phyloP scores from a whole-genome alignment of 2,329 filamentous ascomycete genomes.

The Neopestalotiopsis sp. region DNA sequence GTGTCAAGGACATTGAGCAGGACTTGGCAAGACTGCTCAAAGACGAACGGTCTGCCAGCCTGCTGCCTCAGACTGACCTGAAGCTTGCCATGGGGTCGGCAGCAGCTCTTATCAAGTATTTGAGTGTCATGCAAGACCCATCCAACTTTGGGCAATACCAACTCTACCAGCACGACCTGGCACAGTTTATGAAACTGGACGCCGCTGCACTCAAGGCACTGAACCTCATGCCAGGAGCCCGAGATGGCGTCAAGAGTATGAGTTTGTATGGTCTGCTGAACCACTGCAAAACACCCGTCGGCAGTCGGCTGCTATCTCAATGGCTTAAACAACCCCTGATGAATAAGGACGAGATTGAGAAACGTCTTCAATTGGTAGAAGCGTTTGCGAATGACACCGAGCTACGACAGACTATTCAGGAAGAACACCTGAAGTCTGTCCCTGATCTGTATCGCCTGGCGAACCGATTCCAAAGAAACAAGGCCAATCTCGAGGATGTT shows the following conservation, averaged over 20 bases:
- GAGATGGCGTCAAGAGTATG: slow-evolving; percentile 97
- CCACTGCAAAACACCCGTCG: slow-evolving; percentile 95
- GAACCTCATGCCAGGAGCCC: slow-evolving; percentile 94
- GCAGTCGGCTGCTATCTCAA: slow-evolving; percentile 87
- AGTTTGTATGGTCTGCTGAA: slow-evolving; percentile 93
- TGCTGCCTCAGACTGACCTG: slow-evolving; percentile 86
- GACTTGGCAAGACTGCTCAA: slow-evolving; percentile 87
- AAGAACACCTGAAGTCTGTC: slow-evolving; percentile 90
- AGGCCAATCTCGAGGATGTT: slow-evolving; percentile 93
- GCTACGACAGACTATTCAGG: slow-evolving; percentile 92
- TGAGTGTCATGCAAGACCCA: slow-evolving; percentile 86
- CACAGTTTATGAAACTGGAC: slow-evolving; percentile 98
- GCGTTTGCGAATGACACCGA: slow-evolving; percentile 94
- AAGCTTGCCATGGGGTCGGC: slow-evolving; percentile 97
- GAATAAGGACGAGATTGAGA: slow-evolving; percentile 87
- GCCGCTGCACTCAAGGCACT: slow-evolving; percentile 91
- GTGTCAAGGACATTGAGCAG: slow-evolving; percentile 91
- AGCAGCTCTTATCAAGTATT: slow-evolving; percentile 91
- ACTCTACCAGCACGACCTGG: slow-evolving; percentile 94
- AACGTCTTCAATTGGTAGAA: slow-evolving; percentile 91
- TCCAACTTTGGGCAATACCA: slow-evolving; percentile 98
- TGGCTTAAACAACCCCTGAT: slow-evolving; percentile 99
- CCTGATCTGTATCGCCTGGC: slow-evolving; percentile 92
- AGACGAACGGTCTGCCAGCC: slow-evolving; percentile 78
- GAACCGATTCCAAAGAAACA: slow-evolving; percentile 92